These are phyloP conservation scores for Yamadazyma akitaensis DNA, from an alignment of 805 yeast species.

Conservation along the genomic window DNA sequence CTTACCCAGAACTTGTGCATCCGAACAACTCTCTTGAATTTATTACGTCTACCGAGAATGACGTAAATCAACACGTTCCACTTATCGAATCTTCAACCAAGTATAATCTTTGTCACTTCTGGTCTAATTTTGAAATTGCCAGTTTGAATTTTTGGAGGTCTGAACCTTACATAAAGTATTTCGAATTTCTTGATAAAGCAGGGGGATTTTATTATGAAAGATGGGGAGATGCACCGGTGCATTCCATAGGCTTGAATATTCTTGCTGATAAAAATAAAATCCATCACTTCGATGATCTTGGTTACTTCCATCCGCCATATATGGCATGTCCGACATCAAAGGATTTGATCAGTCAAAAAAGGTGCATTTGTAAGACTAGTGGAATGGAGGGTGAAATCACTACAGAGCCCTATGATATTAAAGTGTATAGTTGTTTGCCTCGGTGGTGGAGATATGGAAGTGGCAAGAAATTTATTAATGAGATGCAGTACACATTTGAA, in stretches of 20 bases:
- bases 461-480: conserved; percentile 56
- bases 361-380: conserved; percentile 34
- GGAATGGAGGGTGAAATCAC: conserved; percentile 15
- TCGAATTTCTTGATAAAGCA: conserved; percentile 42
- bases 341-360: conserved; percentile 30
- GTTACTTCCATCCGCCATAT: conserved; percentile 43
- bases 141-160: conserved; percentile 50
- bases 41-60: conserved; percentile 42
- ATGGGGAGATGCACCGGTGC: conserved; percentile 58
- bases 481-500: conserved; percentile 21
- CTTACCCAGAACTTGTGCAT: conserved; percentile 45
- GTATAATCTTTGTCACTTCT: conserved; percentile 59
- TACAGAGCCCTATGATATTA: conserved; percentile 36
- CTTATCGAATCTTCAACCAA: conserved; percentile 22
- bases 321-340: conserved; percentile 38
- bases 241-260: conserved; percentile 34
- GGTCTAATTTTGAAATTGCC: conserved; percentile 63
- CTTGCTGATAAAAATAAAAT: conserved; percentile 34
- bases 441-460: conserved; percentile 76
- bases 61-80: conserved; percentile 18
- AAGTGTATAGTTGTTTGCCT: conserved; percentile 60
- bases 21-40: conserved; percentile 46
- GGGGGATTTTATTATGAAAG: conserved; percentile 59
- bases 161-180: conserved; percentile 42
- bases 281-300: conserved; percentile 45